These are phyloP conservation scores for Trametes hirsuta DNA, from an alignment of 1,284 basidiomycete genomes.

Conservation along the genomic window DNA sequence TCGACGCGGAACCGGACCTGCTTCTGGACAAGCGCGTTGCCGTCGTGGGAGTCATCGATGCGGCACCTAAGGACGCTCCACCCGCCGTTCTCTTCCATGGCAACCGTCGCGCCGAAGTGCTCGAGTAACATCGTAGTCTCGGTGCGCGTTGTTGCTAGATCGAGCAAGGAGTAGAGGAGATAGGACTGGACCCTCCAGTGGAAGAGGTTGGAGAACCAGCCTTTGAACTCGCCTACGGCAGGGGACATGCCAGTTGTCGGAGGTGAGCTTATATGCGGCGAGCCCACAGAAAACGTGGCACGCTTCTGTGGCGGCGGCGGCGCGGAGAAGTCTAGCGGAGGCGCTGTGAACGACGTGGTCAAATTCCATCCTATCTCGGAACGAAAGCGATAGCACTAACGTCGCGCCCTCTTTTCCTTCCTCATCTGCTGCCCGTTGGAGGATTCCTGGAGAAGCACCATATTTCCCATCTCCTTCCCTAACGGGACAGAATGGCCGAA, in stretches of 20 bases:
- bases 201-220: constrained; percentile 83
- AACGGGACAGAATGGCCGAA: constrained; percentile 44
- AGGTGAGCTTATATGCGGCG: constrained; percentile 37
- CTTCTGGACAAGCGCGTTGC: constrained; percentile 51
- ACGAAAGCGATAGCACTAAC: constrained; percentile 42
- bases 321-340: constrained; percentile 40
- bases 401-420: constrained; percentile 54
- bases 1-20: constrained; percentile 67
- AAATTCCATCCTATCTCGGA: background rate
- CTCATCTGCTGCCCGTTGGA: constrained; percentile 39
- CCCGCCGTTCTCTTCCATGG: constrained; percentile 51
- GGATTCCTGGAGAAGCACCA: constrained; percentile 40
- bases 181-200: constrained; percentile 71
- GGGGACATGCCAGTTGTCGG: constrained; percentile 42
- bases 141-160: constrained; percentile 61
- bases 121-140: constrained; percentile 72
- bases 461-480: constrained; percentile 54
- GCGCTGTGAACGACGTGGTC: constrained; percentile 29
- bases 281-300: constrained; percentile 40
- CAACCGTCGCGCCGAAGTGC: constrained; percentile 63
- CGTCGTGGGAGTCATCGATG: constrained; percentile 59
- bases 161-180: constrained; percentile 71
- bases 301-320: constrained; percentile 35
- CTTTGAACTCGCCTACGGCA: constrained; percentile 78
- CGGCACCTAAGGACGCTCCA: constrained; percentile 62